These are phyloP conservation scores for Panus rudis DNA, from an alignment of 768 basidiomycete species.

Conservation along the genomic window DNA sequence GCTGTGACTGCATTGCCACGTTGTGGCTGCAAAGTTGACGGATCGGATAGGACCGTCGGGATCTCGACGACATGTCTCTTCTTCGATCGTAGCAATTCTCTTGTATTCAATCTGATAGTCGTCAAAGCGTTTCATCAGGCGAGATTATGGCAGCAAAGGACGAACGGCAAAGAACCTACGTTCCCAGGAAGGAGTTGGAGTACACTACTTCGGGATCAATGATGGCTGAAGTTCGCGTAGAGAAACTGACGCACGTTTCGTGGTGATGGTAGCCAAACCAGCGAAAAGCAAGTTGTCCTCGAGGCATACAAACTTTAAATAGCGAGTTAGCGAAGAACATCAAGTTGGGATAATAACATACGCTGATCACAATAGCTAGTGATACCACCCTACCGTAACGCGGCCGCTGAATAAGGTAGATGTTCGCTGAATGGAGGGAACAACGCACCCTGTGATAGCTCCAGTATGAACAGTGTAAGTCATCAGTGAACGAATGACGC, in stretches of 20 bases:
- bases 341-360: not conserved
- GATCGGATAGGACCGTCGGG: too few relatives aligned
- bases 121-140: too few relatives aligned
- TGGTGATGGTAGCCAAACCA: not conserved
- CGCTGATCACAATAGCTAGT: not conserved
- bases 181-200: not conserved
- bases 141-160: too few relatives aligned
- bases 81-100: too few relatives aligned
- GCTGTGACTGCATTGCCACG: too few relatives aligned
- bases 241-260: not conserved
- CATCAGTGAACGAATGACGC: not conserved
- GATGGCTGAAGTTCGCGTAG: not conserved
- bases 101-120: too few relatives aligned
- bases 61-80: too few relatives aligned
- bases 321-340: not conserved
- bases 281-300: not conserved
- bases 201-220: not conserved
- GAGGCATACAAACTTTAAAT: not conserved
- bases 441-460: not conserved
- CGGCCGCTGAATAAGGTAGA: not conserved
- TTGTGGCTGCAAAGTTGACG: too few relatives aligned
- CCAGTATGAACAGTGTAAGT: not conserved
- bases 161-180: too few relatives aligned
- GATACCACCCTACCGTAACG: not conserved
- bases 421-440: not conserved